A percentile compares a stretch with the other conserved stretches of the same genome.
Evolutionary conservation across 352 stramenopile species (phyloP).

Genomic region (Blastocystis sp.): DNA sequence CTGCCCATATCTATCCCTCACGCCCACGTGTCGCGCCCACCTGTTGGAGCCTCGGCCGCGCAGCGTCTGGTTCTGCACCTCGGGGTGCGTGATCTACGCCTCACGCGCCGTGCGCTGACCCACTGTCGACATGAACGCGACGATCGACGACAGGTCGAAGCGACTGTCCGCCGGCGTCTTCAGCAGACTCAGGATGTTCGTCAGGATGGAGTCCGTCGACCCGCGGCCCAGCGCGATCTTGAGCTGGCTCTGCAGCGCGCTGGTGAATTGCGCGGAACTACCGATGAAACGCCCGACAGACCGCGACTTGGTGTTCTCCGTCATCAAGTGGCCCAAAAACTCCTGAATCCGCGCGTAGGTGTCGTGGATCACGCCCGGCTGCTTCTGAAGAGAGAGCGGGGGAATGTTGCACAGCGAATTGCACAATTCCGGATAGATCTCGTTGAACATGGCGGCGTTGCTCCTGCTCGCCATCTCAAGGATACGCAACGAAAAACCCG

Average conservation of each 20-base stretch:
- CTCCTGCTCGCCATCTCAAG: not conserved
- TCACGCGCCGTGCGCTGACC: not conserved
- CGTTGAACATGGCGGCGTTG: conserved; percentile 32
- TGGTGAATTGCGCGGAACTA: not conserved
- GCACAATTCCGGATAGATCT: conserved; percentile 26
- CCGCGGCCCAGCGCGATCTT: conserved; percentile 22
- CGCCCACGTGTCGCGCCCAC: not conserved
- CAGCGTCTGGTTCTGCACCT: not conserved
- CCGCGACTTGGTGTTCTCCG: not conserved
- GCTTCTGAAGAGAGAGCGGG: conserved; percentile 19
- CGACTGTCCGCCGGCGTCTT: not conserved
- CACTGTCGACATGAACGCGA: not conserved
- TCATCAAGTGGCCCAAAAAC: not conserved
- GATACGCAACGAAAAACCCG: conserved; percentile 5
- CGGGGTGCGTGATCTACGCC: not conserved
- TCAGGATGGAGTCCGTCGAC: conserved; percentile 20
- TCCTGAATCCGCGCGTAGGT: conserved; percentile 43
- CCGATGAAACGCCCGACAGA: not conserved
- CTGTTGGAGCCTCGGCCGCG: not conserved
- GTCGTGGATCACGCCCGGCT: conserved; percentile 28
- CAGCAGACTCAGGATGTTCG: conserved; percentile 1
- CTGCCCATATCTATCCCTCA: not conserved
- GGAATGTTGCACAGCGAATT: conserved; percentile 15
- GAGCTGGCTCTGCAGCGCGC: conserved; percentile 14
- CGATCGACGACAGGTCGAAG: not conserved